phyloP scores from a whole-genome alignment of 208 protist species.

The Endotrypanum monterogeii region DNA sequence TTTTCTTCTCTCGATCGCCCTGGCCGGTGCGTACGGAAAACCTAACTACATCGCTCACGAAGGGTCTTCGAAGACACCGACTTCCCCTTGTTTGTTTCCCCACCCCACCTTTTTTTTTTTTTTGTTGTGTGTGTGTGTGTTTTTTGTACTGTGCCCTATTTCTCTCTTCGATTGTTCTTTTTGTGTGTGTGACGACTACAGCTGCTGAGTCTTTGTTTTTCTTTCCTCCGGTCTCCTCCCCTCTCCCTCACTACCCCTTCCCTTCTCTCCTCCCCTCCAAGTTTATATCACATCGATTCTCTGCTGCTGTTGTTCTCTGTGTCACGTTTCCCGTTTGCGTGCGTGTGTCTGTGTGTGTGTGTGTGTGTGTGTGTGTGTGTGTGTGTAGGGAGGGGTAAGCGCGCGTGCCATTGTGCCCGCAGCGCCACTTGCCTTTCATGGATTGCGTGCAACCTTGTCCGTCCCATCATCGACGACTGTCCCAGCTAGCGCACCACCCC shows the following conservation, averaged over 20 bases:
- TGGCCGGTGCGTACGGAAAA: no score
- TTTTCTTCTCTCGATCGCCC: no score
- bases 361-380: neutral
- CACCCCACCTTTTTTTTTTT: slow-evolving; percentile 6
- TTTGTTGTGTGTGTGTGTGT: no score
- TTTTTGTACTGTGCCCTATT: no score
- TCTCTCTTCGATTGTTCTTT: no score
- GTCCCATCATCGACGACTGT: neutral
- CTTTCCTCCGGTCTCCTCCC: slow-evolving; percentile 5
- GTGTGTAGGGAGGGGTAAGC: neutral
- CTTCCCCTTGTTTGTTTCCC: neutral
- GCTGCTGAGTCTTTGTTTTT: slow-evolving; percentile 16
- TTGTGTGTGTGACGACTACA: no score
- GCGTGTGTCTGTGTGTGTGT: neutral
- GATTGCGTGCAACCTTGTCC: slow-evolving; percentile 7
- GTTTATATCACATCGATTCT: neutral
- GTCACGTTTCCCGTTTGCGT: neutral
- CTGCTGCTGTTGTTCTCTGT: neutral
- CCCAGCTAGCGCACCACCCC: neutral
- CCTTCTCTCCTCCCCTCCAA: neutral
- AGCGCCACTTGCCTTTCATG: slow-evolving; percentile 5
- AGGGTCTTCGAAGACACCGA: no score
- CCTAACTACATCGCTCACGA: no score
- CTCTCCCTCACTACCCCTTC: neutral
- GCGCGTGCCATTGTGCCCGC: neutral